These are phyloP conservation scores for Protomyces pachydermus DNA, from an alignment of 1,139 yeast species.

Conservation along the genomic window DNA sequence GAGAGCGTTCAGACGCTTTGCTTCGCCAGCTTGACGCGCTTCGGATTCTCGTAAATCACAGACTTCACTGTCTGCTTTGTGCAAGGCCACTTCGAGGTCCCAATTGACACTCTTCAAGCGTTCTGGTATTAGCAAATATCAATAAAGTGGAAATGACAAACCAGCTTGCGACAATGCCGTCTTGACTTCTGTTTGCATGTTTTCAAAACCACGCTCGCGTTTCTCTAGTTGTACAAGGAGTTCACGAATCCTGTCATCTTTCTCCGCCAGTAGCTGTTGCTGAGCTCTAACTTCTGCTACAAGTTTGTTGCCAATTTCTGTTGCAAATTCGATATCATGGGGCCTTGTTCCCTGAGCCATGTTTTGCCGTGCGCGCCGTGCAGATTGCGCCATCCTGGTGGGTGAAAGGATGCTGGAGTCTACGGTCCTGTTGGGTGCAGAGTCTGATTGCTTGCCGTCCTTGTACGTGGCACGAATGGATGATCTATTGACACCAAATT, in stretches of 20 bases:
- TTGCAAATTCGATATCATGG: slow-evolving; percentile 70
- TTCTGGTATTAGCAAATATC: slow-evolving; percentile 36
- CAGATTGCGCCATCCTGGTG: neutral
- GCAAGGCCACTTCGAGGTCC: slow-evolving; percentile 64
- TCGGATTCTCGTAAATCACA: slow-evolving; percentile 28
- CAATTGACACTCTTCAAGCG: slow-evolving; percentile 66
- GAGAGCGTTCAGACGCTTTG: neutral
- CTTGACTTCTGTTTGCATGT: slow-evolving; percentile 40
- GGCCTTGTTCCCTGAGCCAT: slow-evolving; percentile 15
- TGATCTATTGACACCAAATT: neutral
- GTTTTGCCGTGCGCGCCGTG: slow-evolving; percentile 1
- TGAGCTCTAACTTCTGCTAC: slow-evolving; percentile 73
- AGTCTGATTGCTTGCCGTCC: neutral
- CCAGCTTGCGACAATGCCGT: slow-evolving; percentile 43
- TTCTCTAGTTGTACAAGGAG: slow-evolving; percentile 47
- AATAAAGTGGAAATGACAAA: slow-evolving; percentile 19
- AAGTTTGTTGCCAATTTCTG: slow-evolving; percentile 75
- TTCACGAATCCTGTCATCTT: slow-evolving; percentile 47
- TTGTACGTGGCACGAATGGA: neutral
- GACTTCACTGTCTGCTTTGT: slow-evolving; percentile 45
- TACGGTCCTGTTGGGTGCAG: neutral
- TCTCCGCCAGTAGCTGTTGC: slow-evolving; percentile 46
- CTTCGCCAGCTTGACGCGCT: neutral
- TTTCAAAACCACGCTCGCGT: slow-evolving; percentile 42
- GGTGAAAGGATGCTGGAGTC: neutral